These are phyloP conservation scores for Dioscorea zingiberensis DNA, from an alignment of 106 monocot species.

Conservation along the genomic window DNA sequence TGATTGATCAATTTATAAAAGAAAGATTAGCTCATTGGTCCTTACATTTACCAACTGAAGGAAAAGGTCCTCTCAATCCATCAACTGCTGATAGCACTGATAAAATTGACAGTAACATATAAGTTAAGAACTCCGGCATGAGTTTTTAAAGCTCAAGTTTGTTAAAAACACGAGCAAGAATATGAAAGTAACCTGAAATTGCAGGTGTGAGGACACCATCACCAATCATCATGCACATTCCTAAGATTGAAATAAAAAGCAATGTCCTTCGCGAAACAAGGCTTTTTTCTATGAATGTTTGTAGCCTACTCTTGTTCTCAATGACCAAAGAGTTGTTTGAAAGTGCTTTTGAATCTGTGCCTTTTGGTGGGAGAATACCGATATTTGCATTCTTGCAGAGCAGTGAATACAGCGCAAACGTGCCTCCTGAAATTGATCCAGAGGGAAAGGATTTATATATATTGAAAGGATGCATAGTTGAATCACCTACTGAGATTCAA, in stretches of 20 bases:
- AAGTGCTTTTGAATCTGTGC: slow-evolving; percentile 1
- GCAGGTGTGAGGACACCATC: slow-evolving; percentile 88
- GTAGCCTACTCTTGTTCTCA: slow-evolving; percentile 21
- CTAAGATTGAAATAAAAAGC: slow-evolving; percentile 56
- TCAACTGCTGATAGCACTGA: slow-evolving; percentile 76
- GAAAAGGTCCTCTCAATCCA: slow-evolving; percentile 63
- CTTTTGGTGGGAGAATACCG: slow-evolving; percentile 45
- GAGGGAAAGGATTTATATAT: too few relatives aligned
- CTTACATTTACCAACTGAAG: slow-evolving; percentile 56
- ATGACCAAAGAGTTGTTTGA: background rate
- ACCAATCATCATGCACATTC: slow-evolving; percentile 85
- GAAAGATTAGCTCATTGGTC: too few relatives aligned
- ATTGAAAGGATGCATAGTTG: too few relatives aligned
- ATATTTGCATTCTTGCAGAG: slow-evolving; percentile 62
- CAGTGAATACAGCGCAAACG: slow-evolving; percentile 75
- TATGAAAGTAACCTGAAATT: slow-evolving; percentile 54
- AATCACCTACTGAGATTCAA: slow-evolving; percentile 58
- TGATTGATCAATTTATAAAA: too few relatives aligned
- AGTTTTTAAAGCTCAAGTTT: too few relatives aligned
- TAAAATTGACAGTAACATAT: background rate
- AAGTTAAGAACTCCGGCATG: too few relatives aligned
- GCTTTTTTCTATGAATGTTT: slow-evolving; percentile 50
- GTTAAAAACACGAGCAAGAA: background rate
- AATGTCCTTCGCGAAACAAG: slow-evolving; percentile 34
- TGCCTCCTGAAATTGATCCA: slow-evolving; percentile 64